Evolutionary conservation across 768 basidiomycete species (phyloP).

Genomic region (Amanita phalloides): DNA sequence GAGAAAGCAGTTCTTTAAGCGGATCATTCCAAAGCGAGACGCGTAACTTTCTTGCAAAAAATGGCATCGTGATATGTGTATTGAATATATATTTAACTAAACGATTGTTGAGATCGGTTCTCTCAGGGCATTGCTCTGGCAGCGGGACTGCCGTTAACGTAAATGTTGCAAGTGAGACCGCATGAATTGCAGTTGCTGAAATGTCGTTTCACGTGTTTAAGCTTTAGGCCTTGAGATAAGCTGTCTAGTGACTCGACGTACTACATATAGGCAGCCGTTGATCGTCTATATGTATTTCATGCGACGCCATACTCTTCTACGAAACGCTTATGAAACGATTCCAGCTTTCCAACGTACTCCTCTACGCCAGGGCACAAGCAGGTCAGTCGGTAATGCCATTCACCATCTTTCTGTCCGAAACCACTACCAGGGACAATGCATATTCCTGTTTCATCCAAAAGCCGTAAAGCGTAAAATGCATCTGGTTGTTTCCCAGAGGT

Average conservation of each 20-base stretch:
- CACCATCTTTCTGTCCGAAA: constrained; percentile 87
- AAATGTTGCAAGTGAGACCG: too few relatives aligned
- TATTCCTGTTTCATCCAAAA: constrained; percentile 86
- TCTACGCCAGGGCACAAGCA: constrained; percentile 93
- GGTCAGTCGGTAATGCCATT: constrained; percentile 87
- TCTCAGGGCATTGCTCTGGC: too few relatives aligned
- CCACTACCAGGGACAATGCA: constrained; percentile 91
- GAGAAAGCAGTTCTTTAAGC: constrained; percentile 33
- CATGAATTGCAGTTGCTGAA: too few relatives aligned
- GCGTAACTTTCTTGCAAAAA: neutral
- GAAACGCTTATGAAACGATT: constrained; percentile 30
- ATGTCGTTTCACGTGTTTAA: too few relatives aligned
- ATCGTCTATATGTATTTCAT: neutral
- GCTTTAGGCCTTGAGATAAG: too few relatives aligned
- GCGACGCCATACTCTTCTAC: constrained; percentile 21
- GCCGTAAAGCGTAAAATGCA: constrained; percentile 73
- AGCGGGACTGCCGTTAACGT: too few relatives aligned
- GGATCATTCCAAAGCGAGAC: neutral
- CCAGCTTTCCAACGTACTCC: constrained; percentile 81
- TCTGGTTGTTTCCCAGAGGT: constrained; percentile 73
- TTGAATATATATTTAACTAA: too few relatives aligned
- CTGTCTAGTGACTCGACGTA: too few relatives aligned
- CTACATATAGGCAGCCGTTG: too few relatives aligned
- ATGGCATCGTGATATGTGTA: too few relatives aligned
- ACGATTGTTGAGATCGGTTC: too few relatives aligned